Evolutionary conservation across 2,329 filamentous ascomycete genomes (phyloP).

Genomic region (Neonectria magnoliae): DNA sequence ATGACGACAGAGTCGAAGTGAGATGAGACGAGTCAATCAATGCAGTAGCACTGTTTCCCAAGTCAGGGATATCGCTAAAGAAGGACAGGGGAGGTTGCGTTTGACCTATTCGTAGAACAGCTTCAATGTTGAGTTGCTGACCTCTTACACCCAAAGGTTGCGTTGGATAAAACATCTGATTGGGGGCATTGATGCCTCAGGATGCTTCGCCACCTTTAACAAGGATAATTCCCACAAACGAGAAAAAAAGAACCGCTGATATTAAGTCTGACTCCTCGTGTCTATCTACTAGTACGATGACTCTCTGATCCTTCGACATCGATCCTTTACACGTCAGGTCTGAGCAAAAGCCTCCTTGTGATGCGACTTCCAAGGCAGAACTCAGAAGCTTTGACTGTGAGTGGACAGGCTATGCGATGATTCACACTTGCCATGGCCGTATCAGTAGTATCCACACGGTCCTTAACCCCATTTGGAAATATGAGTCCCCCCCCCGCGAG

Average conservation of each 20-base stretch:
- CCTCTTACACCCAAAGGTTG: conserved; percentile 25
- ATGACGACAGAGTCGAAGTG: not conserved
- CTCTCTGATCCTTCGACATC: conserved; percentile 26
- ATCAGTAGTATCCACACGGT: conserved; percentile 13
- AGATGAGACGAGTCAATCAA: not conserved
- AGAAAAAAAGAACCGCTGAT: not conserved
- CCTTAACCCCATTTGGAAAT: conserved; percentile 24
- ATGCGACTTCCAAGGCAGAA: not conserved
- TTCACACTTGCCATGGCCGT: conserved; percentile 26
- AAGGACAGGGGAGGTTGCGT: not conserved
- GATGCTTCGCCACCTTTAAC: conserved; percentile 5
- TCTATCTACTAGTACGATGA: conserved; percentile 24
- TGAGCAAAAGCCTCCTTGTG: not conserved
- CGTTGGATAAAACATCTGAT: conserved; percentile 16
- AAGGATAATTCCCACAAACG: conserved; percentile 2
- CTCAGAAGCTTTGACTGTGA: conserved; percentile 3
- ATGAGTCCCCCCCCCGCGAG: conserved; percentile 28
- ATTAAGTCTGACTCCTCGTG: not conserved
- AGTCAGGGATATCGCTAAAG: not conserved
- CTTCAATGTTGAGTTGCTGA: conserved; percentile 25
- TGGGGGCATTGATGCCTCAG: conserved; percentile 40
- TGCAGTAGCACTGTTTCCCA: not conserved
- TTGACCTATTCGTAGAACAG: conserved; percentile 18
- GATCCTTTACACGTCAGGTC: not conserved
- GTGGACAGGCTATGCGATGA: conserved; percentile 7